Base-by-base conservation (phyloP, 2,329 filamentous ascomycete genomes). In the Penicillium vulpinum region DNA sequence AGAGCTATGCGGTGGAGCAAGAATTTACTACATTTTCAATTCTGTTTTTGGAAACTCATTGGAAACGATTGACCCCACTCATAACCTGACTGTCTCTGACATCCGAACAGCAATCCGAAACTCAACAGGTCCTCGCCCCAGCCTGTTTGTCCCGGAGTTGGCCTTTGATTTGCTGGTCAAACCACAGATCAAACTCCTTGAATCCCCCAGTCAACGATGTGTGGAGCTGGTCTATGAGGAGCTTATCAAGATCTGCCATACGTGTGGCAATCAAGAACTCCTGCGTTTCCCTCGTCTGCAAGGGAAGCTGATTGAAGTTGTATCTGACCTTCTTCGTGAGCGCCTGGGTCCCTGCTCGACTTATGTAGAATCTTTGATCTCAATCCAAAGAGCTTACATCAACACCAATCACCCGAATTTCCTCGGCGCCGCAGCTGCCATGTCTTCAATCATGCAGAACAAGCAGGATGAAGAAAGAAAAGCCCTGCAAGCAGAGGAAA, bases 341-440 rank as follows among this genome's bases (percentile, higher is more conserved):
- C 86, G 93, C 58, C 82, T 99, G 6, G 94, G 94, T 2, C 94
- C 94, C 11, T 87, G 90, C 55, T 96, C 93, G 2, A 83, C 78
- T 51, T 99, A 99, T 66, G 94, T 99, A 41, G 94, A 97, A 75
- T 97, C 93, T 39, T 82, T 99, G 60, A 99, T 99, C 64, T 89
- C 94, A 26, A 99, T 99, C 59, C 94, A 99, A 77, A 86, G 94
- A 64, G 94, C 94, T 21, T 99, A 99, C 77, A 97, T 99, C 78
- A 99, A 99, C 80, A 99, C 94, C 40, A 99, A 99, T 71, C 94
- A 99, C 73, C 94, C 94, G 47, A 99, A 99, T 76, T 99, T 99
- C 80, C 85, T 97, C 16, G 94, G 94, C 43, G 94, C 94, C 16
- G 93, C 94, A 22, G 93, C 92, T 35, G 94, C 94, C 61, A 99